A percentile compares a stretch with the other conserved stretches of the same genome.
These are phyloP conservation scores for Trichoderma reesei DNA, from an alignment of 495 filamentous ascomycete species.

Conservation along the genomic window DNA sequence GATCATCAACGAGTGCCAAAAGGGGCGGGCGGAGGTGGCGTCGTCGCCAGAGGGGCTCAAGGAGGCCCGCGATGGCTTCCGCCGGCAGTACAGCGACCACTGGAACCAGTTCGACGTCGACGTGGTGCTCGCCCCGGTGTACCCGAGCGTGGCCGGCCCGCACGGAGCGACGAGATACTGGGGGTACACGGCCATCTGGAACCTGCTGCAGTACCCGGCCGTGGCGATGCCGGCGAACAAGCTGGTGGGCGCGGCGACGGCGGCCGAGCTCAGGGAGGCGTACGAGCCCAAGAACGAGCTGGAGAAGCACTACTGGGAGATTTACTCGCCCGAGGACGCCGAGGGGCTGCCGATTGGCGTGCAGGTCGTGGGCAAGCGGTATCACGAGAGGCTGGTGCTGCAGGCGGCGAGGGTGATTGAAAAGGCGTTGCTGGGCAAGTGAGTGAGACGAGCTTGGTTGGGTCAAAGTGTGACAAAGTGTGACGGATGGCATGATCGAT, in stretches of 20 bases:
- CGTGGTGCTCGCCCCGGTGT: background rate
- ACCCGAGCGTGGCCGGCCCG: background rate
- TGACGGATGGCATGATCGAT: background rate
- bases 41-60: slow-evolving; percentile 4
- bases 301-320: slow-evolving; percentile 7
- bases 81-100: slow-evolving; percentile 1
- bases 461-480: too few species aligned
- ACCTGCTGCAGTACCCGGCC: slow-evolving; percentile 1
- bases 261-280: background rate
- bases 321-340: background rate
- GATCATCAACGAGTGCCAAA: slow-evolving; percentile 8
- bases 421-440: background rate
- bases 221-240: background rate
- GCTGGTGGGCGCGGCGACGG: background rate
- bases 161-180: slow-evolving; percentile 1
- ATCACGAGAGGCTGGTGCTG: background rate
- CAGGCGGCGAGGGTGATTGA: background rate
- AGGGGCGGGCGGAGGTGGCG: background rate
- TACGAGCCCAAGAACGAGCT: background rate
- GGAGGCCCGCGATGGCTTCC: background rate
- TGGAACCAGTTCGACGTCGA: slow-evolving; percentile 5
- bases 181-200: slow-evolving; percentile 1
- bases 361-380: slow-evolving; percentile 1
- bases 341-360: background rate
- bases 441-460: too few species aligned